Percentiles rank a stretch among this genome's conserved stretches.
Evolutionary conservation across 192 early-diverging fungal species (phyloP).

Genomic region (Coemansia sp.): DNA sequence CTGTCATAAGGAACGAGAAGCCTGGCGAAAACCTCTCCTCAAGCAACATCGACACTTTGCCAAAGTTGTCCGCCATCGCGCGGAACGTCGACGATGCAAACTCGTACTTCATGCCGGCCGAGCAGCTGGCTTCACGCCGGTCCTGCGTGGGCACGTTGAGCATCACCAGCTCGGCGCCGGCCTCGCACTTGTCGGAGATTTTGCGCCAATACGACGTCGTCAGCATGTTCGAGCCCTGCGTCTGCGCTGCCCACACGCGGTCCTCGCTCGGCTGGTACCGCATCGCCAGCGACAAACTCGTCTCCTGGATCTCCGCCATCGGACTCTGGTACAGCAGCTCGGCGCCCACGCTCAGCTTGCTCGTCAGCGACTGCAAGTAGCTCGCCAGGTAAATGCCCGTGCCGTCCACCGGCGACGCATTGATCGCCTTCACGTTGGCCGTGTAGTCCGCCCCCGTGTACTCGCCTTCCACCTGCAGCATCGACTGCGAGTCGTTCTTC

Average conservation of each 20-base stretch:
- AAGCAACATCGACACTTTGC: constrained; percentile 81
- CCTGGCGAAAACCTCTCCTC: constrained; percentile 97
- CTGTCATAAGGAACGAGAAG: constrained; percentile 83
- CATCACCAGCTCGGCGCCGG: constrained; percentile 87
- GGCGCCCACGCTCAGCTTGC: constrained; percentile 76
- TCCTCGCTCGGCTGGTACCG: constrained; percentile 67
- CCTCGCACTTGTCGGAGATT: constrained; percentile 91
- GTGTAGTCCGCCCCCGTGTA: constrained; percentile 87
- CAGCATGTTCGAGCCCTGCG: constrained; percentile 65
- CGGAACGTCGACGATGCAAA: constrained; percentile 89
- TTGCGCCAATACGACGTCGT: constrained; percentile 87
- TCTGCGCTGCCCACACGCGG: constrained; percentile 68
- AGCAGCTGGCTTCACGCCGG: constrained; percentile 86
- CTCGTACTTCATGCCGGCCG: constrained; percentile 97
- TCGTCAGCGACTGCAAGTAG: constrained; percentile 89
- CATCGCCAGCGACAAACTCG: constrained; percentile 68
- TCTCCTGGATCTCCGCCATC: constrained; percentile 78
- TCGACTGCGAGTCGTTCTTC: constrained; percentile 74
- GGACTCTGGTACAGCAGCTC: constrained; percentile 86
- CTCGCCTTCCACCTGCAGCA: constrained; percentile 92
- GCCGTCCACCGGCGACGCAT: constrained; percentile 86
- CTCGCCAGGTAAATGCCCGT: constrained; percentile 88
- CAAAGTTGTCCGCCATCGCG: constrained; percentile 88
- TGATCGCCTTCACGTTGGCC: constrained; percentile 89
- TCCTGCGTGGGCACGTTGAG: constrained; percentile 60